phyloP scores from a whole-genome alignment of 768 basidiomycete genomes.

The Lentinula sp. region DNA sequence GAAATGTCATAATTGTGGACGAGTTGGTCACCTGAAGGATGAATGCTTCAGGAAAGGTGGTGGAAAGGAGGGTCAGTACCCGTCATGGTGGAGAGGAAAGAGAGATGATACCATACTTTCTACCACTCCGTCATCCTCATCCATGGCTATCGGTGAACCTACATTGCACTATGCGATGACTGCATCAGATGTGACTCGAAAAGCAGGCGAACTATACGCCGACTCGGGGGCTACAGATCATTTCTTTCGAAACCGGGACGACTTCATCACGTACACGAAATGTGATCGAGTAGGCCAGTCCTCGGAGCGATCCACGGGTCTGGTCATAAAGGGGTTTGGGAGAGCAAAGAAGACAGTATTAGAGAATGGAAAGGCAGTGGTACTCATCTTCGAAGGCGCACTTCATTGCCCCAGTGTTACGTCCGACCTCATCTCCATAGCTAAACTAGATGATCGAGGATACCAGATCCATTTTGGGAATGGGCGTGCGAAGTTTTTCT shows the following conservation, averaged over 20 bases:
- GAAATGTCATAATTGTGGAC: neutral
- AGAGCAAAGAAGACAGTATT: too few species aligned
- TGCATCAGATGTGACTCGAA: neutral
- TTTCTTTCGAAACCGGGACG: neutral
- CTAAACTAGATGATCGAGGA: neutral
- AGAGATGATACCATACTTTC: too few species aligned
- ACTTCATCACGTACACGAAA: neutral
- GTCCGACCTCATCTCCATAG: neutral
- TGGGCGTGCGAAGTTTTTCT: too few species aligned
- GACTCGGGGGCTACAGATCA: neutral
- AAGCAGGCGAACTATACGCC: neutral
- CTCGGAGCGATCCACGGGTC: too few species aligned
- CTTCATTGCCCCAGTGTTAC: neutral
- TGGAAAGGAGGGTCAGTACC: neutral
- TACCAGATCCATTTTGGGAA: neutral
- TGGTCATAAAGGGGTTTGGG: too few species aligned
- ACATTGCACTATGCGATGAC: neutral
- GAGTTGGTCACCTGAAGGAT: neutral
- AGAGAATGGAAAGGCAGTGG: neutral
- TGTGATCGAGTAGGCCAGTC: neutral
- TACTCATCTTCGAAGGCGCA: neutral
- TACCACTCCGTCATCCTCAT: neutral
- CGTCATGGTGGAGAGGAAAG: neutral
- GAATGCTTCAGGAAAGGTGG: neutral
- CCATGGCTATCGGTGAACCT: neutral